These are phyloP conservation scores for Pythium rishiriense DNA, from an alignment of 352 stramenopile genomes.

Conservation along the genomic window DNA sequence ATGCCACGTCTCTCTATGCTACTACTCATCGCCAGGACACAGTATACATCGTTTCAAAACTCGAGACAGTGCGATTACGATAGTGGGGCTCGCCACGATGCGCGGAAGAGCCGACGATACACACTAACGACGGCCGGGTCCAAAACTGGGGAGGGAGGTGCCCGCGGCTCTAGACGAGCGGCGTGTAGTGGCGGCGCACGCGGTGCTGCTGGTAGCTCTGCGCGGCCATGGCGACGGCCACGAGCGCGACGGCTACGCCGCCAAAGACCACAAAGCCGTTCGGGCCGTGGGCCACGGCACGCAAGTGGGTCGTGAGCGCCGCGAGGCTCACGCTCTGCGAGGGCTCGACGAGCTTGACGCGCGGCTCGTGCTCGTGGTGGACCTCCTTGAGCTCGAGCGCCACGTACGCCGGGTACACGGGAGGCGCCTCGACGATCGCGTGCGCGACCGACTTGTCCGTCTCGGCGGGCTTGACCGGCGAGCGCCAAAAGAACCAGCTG, in stretches of 20 bases:
- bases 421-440: constrained; percentile 22
- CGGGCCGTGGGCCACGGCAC: constrained; percentile 28
- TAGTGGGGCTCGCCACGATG: too few species aligned
- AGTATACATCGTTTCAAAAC: too few species aligned
- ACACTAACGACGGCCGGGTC: neutral
- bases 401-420: constrained; percentile 25
- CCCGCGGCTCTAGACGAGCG: constrained; percentile 35
- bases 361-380: constrained; percentile 36
- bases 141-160: neutral
- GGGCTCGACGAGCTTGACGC: constrained; percentile 27
- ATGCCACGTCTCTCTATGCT: too few species aligned
- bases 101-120: too few species aligned
- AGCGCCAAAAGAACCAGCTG: constrained; percentile 58
- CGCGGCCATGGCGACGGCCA: constrained; percentile 41
- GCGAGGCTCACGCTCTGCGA: constrained; percentile 6
- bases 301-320: constrained; percentile 12
- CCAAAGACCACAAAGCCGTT: constrained; percentile 42
- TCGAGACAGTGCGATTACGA: too few species aligned
- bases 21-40: too few species aligned
- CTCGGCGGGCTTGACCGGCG: constrained; percentile 41
- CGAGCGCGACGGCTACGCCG: constrained; percentile 35
- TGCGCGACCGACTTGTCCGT: constrained; percentile 43
- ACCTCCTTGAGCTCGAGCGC: constrained; percentile 22
- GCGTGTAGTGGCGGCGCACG: constrained; percentile 55
- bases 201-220: constrained; percentile 47